A percentile compares a stretch with the other conserved stretches of the same genome.
These are phyloP conservation scores for Petunia secreta DNA, from an alignment of 257 asterid species.

Conservation along the genomic window DNA sequence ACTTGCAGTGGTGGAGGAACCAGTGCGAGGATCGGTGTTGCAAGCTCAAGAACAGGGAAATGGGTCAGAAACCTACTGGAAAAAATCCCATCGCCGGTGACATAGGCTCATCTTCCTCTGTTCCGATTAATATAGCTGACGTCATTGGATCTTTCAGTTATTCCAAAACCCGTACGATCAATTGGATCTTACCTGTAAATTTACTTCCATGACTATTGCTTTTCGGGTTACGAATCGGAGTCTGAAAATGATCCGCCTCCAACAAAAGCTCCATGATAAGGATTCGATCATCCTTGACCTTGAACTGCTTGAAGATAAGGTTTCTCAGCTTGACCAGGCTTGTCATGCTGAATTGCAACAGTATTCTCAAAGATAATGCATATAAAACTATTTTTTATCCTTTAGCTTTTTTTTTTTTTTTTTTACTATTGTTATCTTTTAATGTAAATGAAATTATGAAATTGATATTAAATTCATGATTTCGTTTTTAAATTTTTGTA, in stretches of 20 bases:
- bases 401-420: too few species aligned
- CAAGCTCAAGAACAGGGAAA: too few species aligned
- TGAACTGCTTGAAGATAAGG: conserved; percentile 55
- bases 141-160: conserved; percentile 45
- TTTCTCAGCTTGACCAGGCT: conserved; percentile 56
- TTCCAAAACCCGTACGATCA: conserved; percentile 96
- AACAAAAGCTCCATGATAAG: conserved; percentile 61
- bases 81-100: too few species aligned
- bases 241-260: conserved; percentile 62
- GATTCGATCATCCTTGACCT: conserved; percentile 56
- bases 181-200: conserved; percentile 95
- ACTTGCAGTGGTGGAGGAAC: too few species aligned
- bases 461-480: too few species aligned
- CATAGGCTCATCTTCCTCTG: too few species aligned
- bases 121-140: too few species aligned
- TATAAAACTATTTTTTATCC: not conserved
- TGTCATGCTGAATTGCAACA: conserved; percentile 65
- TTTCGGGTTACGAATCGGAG: conserved; percentile 85
- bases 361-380: conserved; percentile 77
- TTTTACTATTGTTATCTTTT: not conserved
- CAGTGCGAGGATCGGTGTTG: too few species aligned
- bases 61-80: too few species aligned
- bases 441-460: too few species aligned
- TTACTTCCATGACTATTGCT: conserved; percentile 93
- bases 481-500: too few species aligned